Base-by-base conservation (phyloP, 2,329 filamentous ascomycete genomes). In the Fusarium newnesense region DNA sequence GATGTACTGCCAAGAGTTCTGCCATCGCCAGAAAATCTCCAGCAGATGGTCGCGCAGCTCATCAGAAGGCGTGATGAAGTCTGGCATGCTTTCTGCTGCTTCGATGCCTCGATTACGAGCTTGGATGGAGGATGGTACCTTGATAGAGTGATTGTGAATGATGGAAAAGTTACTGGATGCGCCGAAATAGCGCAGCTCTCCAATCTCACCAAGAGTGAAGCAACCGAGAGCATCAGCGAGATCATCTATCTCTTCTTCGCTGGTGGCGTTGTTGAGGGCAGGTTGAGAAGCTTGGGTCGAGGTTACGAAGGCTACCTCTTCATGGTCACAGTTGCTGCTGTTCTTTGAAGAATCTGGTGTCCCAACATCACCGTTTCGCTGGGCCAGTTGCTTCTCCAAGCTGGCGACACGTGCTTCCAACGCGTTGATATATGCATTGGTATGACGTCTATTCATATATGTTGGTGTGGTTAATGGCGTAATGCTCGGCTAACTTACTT, bases 121-220 rank as follows among this genome's bases (percentile, higher is more conserved):
- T 8, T 65, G 26, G 6, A 64, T 53, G 0, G 62, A 63, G 3
- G 62, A 65, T 12, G 46, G 59, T 1, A 65, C 46, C 24, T 65
- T 65, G 39, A 65, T 65, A 16, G 59, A 15, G 15, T 65, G 62
- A 10, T 65, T 63, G 7, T 36, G 62, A 2, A 65, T 65, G 59
- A 65, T 39, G 34, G 62, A 64, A 19, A 65, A 65, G 19, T 65
- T 65, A 13, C 62, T 65, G 7, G 62, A 65, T n/a, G 59, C 62
- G 1, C 62, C 62, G 0, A 65, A 65, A 26, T 64, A 65, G 12
- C 59, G 62, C 15, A 64, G 15, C 26, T 65, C 62, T 44, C 62
- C 62, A 9, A 44, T 65, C 11, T 65, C 62, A 8, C 62, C 62
- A 1, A 65, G 58, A 4, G 62, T 65, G 19, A 65, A 65, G 13